Base-by-base conservation (phyloP, 2,329 filamentous ascomycete species). In the Penicillium sp. region DNA sequence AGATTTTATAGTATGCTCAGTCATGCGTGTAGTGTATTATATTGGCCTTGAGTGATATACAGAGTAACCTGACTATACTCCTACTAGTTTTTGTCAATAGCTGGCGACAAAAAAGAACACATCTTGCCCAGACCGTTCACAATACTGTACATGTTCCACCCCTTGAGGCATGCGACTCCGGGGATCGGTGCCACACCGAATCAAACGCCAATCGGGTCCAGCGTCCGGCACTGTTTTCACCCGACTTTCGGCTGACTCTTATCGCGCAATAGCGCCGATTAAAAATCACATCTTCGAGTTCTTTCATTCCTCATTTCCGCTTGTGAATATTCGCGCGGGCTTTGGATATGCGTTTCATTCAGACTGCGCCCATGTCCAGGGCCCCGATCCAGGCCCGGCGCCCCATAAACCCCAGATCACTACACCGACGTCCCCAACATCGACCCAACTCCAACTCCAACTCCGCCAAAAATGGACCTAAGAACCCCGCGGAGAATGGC, bases 381-480 rank as follows among this genome's bases (percentile, higher is more conserved):
- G 32, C 43, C 38, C 53, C 50, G 8, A 39, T 52, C 39, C 58
- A 52, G 42, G 47, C 52, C 32, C 46, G 13, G 32, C 58, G 58
- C 24, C 47, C 56, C 29, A 55, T 55, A 32, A 55, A 56, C 36
- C 48, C 54, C 18, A 43, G 29, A 24, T 46, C 46, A 24, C 54
- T 62, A 24, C 62, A 56, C 46, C 61, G 53, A 47, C 61, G 56
- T 49, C 60, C 58, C 46, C 56, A 62, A 21, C 62, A 52, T 39
- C 58, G 63, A 51, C 21, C 60, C 45, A 55, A 63, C 18, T 62
- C 62, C 45, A 55, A 63, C 18, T 62, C 62, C 21, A 10, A 54
- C 13, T 24, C 36, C 36, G 16, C 52, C 11, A n/a, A n/a, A n/a
- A 36, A 36, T 13, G 16, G 32, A 16, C 38, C 18, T 11, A 43